Conservation (phyloP, 2,329 filamentous ascomycete genomes). For the Mariannaea sp. region DNA sequence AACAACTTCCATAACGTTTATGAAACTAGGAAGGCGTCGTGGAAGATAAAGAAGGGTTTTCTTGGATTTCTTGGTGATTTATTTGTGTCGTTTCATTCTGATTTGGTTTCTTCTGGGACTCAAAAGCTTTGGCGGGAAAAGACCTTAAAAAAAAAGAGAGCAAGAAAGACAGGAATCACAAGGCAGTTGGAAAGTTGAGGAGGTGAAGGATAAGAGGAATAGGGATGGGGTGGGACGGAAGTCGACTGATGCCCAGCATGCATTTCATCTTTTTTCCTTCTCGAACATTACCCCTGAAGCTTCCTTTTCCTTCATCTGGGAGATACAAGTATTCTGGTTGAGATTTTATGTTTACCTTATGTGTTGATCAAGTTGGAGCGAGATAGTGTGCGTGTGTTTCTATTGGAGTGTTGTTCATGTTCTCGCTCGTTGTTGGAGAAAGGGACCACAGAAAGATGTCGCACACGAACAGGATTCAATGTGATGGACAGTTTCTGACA, state of each 20-base stretch:
- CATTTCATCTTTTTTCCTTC: slow-evolving; percentile 28
- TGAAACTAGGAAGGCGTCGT: no score
- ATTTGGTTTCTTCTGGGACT: neutral
- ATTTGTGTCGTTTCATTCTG: slow-evolving; percentile 2
- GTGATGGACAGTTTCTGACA: neutral
- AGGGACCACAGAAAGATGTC: neutral
- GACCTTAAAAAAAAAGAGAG: no score
- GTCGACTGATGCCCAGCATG: slow-evolving; percentile 31
- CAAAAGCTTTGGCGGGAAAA: no score
- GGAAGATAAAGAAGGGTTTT: no score
- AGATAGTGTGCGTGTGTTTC: neutral
- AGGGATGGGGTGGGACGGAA: slow-evolving; percentile 8
- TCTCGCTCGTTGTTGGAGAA: slow-evolving; percentile 1
- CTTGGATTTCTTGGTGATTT: slow-evolving; percentile 18
- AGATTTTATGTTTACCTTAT: no score
- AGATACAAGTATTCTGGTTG: slow-evolving; percentile 13
- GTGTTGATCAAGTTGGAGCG: neutral
- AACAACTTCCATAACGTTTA: slow-evolving; percentile 30
- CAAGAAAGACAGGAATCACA: no score
- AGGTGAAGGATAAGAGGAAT: slow-evolving; percentile 2
- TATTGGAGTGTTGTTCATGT: neutral
- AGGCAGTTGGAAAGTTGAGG: neutral
- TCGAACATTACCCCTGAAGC: slow-evolving; percentile 21
- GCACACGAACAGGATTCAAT: neutral
- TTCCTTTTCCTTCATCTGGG: slow-evolving; percentile 16